phyloP scores from a whole-genome alignment of 1,284 basidiomycete genomes.

The Ustilago trichophora region DNA sequence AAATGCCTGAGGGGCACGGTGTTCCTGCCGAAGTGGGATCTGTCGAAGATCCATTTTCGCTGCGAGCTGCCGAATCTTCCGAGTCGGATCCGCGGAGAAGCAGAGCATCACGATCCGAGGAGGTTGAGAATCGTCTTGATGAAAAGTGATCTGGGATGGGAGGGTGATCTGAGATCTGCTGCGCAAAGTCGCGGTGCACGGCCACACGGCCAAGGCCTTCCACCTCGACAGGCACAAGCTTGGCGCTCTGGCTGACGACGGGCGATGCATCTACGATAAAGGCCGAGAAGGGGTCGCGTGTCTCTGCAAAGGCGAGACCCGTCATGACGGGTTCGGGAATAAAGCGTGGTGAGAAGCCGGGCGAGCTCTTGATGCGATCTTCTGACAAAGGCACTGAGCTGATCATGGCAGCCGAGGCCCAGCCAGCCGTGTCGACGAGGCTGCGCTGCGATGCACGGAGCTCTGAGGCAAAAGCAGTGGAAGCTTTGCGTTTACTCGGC shows the following conservation, averaged over 20 bases:
- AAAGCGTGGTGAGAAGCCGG: conserved; percentile 35
- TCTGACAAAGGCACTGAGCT: conserved; percentile 35
- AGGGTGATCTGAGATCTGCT: conserved; percentile 41
- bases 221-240: conserved; percentile 47
- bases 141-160: conserved; percentile 9
- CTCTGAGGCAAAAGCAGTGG: conserved; percentile 42
- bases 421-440: conserved; percentile 45
- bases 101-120: conserved; percentile 26
- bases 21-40: conserved; percentile 46
- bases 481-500: conserved; percentile 43
- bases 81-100: conserved; percentile 39
- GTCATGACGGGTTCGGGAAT: conserved; percentile 23
- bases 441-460: conserved; percentile 35
- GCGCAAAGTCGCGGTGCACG: conserved; percentile 39
- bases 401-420: conserved; percentile 49
- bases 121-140: conserved; percentile 15
- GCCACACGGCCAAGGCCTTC: conserved; percentile 44
- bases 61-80: conserved; percentile 41
- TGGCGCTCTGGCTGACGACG: conserved; percentile 16
- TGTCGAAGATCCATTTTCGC: conserved; percentile 39
- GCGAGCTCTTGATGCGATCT: conserved; percentile 26
- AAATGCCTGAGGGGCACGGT: conserved; percentile 39
- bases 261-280: conserved; percentile 24
- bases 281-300: conserved; percentile 32
- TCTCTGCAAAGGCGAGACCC: conserved; percentile 12